Percentiles rank a stretch among this genome's conserved stretches.
Conservation (phyloP, 345 rosid species). For the Corchorus capsularis region DNA sequence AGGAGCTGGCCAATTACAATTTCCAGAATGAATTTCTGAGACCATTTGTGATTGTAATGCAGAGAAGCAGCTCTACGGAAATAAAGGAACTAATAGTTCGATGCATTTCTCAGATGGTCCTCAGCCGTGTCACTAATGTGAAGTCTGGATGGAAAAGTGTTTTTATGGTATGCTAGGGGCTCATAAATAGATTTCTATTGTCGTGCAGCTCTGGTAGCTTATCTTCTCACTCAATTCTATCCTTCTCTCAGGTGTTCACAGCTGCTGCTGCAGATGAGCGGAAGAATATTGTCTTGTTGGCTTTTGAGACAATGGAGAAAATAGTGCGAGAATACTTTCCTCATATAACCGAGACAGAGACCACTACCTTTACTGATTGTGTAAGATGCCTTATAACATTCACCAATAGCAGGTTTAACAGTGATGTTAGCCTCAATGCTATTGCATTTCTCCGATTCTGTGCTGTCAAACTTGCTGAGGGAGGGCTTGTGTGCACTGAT, state of each 20-base stretch:
- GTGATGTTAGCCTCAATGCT: constrained; percentile 94
- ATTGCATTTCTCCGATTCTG: constrained; percentile 95
- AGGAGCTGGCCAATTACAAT: constrained; percentile 95
- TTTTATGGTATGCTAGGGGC: constrained; percentile 63
- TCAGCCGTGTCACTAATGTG: constrained; percentile 84
- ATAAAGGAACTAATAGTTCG: constrained; percentile 89
- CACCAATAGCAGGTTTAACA: constrained; percentile 83
- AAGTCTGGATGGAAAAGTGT: constrained; percentile 99
- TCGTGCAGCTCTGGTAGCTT: constrained; percentile 10
- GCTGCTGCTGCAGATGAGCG: constrained; percentile 89
- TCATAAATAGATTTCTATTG: constrained; percentile 7
- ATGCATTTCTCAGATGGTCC: constrained; percentile 97
- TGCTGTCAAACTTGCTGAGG: constrained; percentile 93
- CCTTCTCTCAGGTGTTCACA: constrained; percentile 65
- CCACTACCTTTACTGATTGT: constrained; percentile 86
- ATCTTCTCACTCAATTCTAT: constrained; percentile 25
- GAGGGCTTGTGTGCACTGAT: constrained; percentile 72
- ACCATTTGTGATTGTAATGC: constrained; percentile 94
- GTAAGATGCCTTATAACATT: constrained; percentile 91
- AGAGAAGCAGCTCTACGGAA: constrained; percentile 84
- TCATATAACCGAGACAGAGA: constrained; percentile 93
- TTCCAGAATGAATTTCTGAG: constrained; percentile 95
- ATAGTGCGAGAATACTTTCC: constrained; percentile 93
- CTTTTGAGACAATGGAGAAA: constrained; percentile 94
- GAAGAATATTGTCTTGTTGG: constrained; percentile 81